Percentiles rank a stretch among this genome's conserved stretches.
phyloP scores from a whole-genome alignment of 1,139 yeast species.

The Saccharomyces hybrid region DNA sequence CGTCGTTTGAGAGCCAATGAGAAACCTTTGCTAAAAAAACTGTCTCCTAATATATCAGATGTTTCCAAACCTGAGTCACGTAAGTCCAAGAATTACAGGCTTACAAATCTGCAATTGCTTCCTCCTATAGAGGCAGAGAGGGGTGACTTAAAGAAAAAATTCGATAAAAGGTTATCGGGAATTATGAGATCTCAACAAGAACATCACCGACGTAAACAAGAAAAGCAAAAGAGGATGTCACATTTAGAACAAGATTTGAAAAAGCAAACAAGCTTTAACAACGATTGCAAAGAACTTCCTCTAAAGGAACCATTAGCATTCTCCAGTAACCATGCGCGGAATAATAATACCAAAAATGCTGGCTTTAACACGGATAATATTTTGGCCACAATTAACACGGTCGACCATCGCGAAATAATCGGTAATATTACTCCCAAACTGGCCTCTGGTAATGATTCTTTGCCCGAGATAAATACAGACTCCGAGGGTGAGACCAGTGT shows the following conservation, averaged over 20 bases:
- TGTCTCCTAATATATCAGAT: background rate
- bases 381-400: slow-evolving; percentile 19
- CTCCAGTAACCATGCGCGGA: background rate
- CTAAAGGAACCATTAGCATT: background rate
- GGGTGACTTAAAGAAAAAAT: slow-evolving; percentile 25
- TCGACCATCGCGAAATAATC: slow-evolving; percentile 26
- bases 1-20: background rate
- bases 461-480: slow-evolving; percentile 32
- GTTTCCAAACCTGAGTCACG: background rate
- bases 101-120: slow-evolving; percentile 26
- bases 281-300: slow-evolving; percentile 11
- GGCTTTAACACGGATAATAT: slow-evolving; percentile 3
- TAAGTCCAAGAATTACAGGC: slow-evolving; percentile 12
- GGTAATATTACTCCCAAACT: slow-evolving; percentile 11
- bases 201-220: slow-evolving; percentile 22
- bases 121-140: slow-evolving; percentile 22
- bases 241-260: slow-evolving; percentile 24
- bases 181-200: slow-evolving; percentile 30
- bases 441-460: slow-evolving; percentile 13
- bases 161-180: slow-evolving; percentile 28
- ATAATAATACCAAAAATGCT: slow-evolving; percentile 2
- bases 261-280: slow-evolving; percentile 19
- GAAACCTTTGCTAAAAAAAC: background rate
- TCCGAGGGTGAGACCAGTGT: slow-evolving; percentile 25
- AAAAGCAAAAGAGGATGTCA: slow-evolving; percentile 24